Base-by-base conservation (phyloP, 345 rosid species). In the Citrus sp. region DNA sequence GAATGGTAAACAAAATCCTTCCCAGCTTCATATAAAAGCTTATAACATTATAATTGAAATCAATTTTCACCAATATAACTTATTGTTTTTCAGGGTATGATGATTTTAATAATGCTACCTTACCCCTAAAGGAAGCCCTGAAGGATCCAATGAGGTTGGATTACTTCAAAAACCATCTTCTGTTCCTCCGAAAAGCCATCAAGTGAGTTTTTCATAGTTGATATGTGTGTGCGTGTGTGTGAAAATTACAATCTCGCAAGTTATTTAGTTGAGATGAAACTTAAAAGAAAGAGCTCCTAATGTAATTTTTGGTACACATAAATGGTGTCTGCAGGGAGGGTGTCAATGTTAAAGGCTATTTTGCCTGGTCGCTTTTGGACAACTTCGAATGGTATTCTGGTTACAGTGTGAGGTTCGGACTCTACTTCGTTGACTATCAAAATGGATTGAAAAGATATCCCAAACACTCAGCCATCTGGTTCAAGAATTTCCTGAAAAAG, bases 381-480 rank as follows among this genome's bases (percentile, higher is more conserved):
- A 25, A 54, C 12, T 76, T 76, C 2, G 82, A 73, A 66, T 73
- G 78, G 74, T 35, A 66, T 40, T 7, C 27, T 18, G 73, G 78
- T 67, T 21, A 42, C 24, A 21, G 64, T 61, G 73, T 85, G 14
- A 81, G 88, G 30, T 88, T 86, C 24, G 93, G 91, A 1, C 70
- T 88, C 67, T 61, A 69, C 66, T 85, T 80, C 4, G 78, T 86
- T 2, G 89, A 90, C 78, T 88, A 51, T 71, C 70, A 82, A 67
- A 60, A 90, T 21, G 49, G 74, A 22, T 80, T 73, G 28, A 79
- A 30, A 27, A 37, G 82, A 21, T 49, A 74, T n/a, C 78, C 30
- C 32, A 79, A 74, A 18, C n/a, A 40, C 4, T 79, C 51, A 13
- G 51, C 51, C 51, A 13, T 46, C 51, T 46, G 91, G 91, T 83